Evolutionary conservation across 108 stramenopile species (phyloP).

Genomic region (Cyclostephanos tholiformis): DNA sequence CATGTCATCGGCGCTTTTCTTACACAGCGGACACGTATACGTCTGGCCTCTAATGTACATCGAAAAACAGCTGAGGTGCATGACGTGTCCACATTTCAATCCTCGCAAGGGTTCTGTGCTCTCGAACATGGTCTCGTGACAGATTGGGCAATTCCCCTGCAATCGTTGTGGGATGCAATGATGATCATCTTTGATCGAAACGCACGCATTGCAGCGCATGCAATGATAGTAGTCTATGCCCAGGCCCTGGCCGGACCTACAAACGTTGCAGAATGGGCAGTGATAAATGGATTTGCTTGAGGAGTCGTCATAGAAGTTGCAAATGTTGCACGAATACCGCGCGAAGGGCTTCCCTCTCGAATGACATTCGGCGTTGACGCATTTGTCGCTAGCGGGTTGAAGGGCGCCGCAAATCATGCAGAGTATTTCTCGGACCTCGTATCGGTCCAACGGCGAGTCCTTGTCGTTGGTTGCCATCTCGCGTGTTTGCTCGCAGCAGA

Average conservation of each 20-base stretch:
- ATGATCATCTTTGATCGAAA: slow-evolving; percentile 80
- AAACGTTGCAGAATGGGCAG: slow-evolving; percentile 96
- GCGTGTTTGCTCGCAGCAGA: slow-evolving; percentile 91
- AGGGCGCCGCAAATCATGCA: slow-evolving; percentile 91
- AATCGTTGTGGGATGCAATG: slow-evolving; percentile 92
- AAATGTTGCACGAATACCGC: slow-evolving; percentile 87
- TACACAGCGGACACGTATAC: slow-evolving; percentile 87
- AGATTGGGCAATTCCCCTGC: slow-evolving; percentile 94
- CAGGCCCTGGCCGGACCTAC: slow-evolving; percentile 88
- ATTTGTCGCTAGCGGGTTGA: slow-evolving; percentile 82
- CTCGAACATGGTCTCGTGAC: slow-evolving; percentile 87
- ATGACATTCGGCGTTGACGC: slow-evolving; percentile 74
- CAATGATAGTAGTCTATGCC: slow-evolving; percentile 96
- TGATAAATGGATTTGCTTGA: slow-evolving; percentile 82
- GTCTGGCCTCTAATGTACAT: slow-evolving; percentile 62
- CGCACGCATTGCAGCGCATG: slow-evolving; percentile 98
- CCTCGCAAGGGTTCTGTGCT: slow-evolving; percentile 86
- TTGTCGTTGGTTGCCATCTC: slow-evolving; percentile 75
- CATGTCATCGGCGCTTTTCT: slow-evolving; percentile 87
- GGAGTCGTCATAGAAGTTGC: slow-evolving; percentile 88
- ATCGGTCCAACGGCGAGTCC: slow-evolving; percentile 85
- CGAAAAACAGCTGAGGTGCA: slow-evolving; percentile 92
- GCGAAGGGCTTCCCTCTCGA: slow-evolving; percentile 71
- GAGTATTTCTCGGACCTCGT: slow-evolving; percentile 84
- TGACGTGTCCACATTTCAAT: slow-evolving; percentile 93